Percentiles rank a stretch among this genome's conserved stretches.
These are phyloP conservation scores for Saksenaea vasiformis DNA, from an alignment of 371 early-diverging fungal genomes.

Conservation along the genomic window DNA sequence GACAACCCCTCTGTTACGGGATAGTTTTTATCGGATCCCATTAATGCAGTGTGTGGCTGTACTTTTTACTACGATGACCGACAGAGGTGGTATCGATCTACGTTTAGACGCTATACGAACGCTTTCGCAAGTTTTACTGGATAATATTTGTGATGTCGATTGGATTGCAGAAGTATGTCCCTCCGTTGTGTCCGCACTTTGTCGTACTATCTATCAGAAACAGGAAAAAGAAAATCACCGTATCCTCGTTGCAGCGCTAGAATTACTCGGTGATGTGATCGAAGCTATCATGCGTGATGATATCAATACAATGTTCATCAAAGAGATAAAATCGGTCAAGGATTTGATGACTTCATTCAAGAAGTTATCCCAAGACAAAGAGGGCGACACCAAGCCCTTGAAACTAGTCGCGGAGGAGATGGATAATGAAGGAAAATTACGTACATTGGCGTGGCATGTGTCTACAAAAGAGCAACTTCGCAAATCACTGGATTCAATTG, in stretches of 20 bases:
- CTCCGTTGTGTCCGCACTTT: constrained; percentile 42
- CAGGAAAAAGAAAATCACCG: constrained; percentile 53
- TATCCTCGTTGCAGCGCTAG: constrained; percentile 38
- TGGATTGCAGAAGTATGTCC: constrained; percentile 44
- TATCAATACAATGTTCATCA: constrained; percentile 21
- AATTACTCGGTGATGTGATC: constrained; percentile 41
- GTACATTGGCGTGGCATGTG: constrained; percentile 30
- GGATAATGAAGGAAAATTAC: neutral
- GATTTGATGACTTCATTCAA: constrained; percentile 18
- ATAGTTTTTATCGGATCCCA: neutral
- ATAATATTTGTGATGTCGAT: constrained; percentile 35
- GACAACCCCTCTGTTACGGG: neutral
- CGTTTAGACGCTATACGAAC: constrained; percentile 38
- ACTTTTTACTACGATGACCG: neutral
- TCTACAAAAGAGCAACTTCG: constrained; percentile 27
- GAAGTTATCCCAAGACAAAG: neutral
- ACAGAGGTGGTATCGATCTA: constrained; percentile 34
- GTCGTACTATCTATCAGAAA: constrained; percentile 39
- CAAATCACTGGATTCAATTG: constrained; percentile 25
- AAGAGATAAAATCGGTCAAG: constrained; percentile 21
- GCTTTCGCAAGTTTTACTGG: constrained; percentile 29
- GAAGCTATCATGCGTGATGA: constrained; percentile 37
- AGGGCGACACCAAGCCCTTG: neutral
- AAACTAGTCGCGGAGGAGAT: neutral
- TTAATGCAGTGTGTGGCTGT: constrained; percentile 6